Evolutionary conservation across 768 basidiomycete genomes (phyloP).

Genomic region (Lactarius tabidus): DNA sequence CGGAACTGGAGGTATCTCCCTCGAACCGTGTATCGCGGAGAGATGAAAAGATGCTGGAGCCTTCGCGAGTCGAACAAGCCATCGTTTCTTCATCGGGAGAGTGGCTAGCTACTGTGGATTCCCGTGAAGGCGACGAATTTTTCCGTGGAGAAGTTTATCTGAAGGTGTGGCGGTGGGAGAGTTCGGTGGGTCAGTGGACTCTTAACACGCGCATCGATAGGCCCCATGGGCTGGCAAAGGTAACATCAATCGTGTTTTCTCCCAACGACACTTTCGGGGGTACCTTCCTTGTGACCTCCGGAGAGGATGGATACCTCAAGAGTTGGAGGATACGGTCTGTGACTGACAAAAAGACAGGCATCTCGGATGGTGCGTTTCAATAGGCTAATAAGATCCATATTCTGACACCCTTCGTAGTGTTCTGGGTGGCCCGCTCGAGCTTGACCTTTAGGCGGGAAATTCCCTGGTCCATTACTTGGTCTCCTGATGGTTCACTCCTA

Average conservation of each 20-base stretch:
- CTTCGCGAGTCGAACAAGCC: constrained; percentile 67
- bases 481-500: constrained; percentile 81
- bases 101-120: constrained; percentile 93
- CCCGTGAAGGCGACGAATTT: constrained; percentile 59
- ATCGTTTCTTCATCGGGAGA: constrained; percentile 63
- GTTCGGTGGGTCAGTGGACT: constrained; percentile 54
- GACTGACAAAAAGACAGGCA: constrained; percentile 42
- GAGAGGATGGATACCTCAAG: constrained; percentile 72
- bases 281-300: constrained; percentile 63
- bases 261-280: constrained; percentile 37
- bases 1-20: constrained; percentile 89
- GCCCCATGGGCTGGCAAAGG: constrained; percentile 66
- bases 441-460: constrained; percentile 63
- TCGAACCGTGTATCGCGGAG: constrained; percentile 85
- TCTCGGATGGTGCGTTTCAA: constrained; percentile 46
- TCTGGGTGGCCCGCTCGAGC: constrained; percentile 78
- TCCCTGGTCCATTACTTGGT: constrained; percentile 70
- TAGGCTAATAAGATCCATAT: not conserved
- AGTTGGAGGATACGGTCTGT: constrained; percentile 64
- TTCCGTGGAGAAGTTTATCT: constrained; percentile 71
- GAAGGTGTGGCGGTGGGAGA: constrained; percentile 89
- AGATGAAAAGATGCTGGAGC: constrained; percentile 72
- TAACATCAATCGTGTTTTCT: constrained; percentile 69
- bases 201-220: constrained; percentile 88
- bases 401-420: constrained; percentile 39